Percentiles rank a stretch among this genome's conserved stretches.
These are phyloP conservation scores for Coniochaeta sp. DNA, from an alignment of 2,329 filamentous ascomycete genomes.

Conservation along the genomic window DNA sequence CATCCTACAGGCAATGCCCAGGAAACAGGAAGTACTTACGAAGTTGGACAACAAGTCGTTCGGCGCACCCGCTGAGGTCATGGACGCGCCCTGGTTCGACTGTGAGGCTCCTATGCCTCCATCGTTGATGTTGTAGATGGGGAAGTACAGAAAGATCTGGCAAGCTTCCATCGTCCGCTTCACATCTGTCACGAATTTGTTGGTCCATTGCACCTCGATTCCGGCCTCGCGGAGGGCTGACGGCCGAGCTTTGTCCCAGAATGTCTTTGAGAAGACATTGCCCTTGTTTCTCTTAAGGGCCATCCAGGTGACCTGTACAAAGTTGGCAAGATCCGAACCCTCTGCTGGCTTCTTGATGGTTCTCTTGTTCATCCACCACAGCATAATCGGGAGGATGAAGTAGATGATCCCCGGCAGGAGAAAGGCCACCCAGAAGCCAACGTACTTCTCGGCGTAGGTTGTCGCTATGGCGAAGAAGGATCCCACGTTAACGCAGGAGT, in stretches of 20 bases:
- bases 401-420: slow-evolving; percentile 38
- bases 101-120: slow-evolving; percentile 27
- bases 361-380: slow-evolving; percentile 47
- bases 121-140: slow-evolving; percentile 30
- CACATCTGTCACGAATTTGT: slow-evolving; percentile 60
- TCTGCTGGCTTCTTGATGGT: slow-evolving; percentile 51
- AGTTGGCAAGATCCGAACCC: slow-evolving; percentile 58
- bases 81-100: slow-evolving; percentile 30
- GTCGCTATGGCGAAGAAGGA: slow-evolving; percentile 53
- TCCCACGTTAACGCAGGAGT: slow-evolving; percentile 60
- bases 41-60: slow-evolving; percentile 56
- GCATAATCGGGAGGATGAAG: slow-evolving; percentile 41
- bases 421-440: slow-evolving; percentile 69
- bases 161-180: slow-evolving; percentile 38
- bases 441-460: slow-evolving; percentile 68
- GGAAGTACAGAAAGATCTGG: slow-evolving; percentile 33
- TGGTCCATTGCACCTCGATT: slow-evolving; percentile 51
- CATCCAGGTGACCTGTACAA: slow-evolving; percentile 45
- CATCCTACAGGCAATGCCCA: too few relatives aligned
- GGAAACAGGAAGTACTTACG: neutral
- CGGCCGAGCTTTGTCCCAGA: slow-evolving; percentile 55
- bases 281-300: slow-evolving; percentile 44
- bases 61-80: slow-evolving; percentile 40
- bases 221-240: slow-evolving; percentile 36
- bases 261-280: slow-evolving; percentile 44